Base-by-base conservation (phyloP, 305 asterid species). In the Nicotiana rustica region DNA sequence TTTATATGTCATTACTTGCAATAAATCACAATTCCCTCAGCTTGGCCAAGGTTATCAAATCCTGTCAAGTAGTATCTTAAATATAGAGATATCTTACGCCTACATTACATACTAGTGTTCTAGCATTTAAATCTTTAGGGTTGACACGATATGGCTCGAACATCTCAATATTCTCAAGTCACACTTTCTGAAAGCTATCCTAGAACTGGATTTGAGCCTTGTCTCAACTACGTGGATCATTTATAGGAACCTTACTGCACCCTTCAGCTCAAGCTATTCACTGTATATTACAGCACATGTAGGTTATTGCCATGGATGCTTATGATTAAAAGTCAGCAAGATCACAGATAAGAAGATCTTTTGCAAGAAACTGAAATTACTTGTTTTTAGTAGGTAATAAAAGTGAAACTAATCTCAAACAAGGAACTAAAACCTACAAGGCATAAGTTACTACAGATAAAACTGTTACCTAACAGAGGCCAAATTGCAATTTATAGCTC, bases 211-310 rank as follows among this genome's bases (percentile, higher is more conserved):
- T 10, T 69, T 36, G 77, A 41, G 78, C 18, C 35, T 19, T 70
- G 59, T 70, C 52, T 41, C 35, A 44, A 70, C 59, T 41, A 13
- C 36, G 1, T 41, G 78, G 55, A 70, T 70, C 59, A 70, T 70
- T 70, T 41, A 70, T 59, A 19, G 38, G 78, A 71, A 71, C 38
- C 78, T 44, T 71, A 18, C 59, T 38, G 57, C 77, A 69, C 77
- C 77, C 59, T 47, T 71, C 19, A 71, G 78, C 78, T 70, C 59
- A 70, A 12, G 78, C 5, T 70, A 70, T 70, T 70, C 78, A 44
- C 6, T 44, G 19, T 71, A 52, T 10, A 41, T 70, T 70, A 1
- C 59, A 70, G 78, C 35, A 70, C 78, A 19, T 21, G 31, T 47
- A 19, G 78, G 60, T 18, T 41, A 70, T 70, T 12, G 33, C 8